Base-by-base conservation (phyloP, 805 yeast genomes). In the Hanseniaspora valbyensis region DNA sequence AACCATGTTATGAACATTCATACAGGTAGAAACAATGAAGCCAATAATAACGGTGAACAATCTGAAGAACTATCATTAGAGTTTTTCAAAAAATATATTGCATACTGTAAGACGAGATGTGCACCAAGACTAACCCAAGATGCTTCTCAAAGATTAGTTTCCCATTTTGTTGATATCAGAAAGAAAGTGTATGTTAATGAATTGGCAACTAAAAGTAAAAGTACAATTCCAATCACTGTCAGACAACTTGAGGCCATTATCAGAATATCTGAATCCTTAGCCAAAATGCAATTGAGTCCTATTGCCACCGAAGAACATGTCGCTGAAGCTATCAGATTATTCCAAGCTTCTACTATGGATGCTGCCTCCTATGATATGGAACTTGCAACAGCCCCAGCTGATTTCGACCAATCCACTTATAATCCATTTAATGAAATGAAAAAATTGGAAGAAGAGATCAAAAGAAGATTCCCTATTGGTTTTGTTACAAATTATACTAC, bases 231-330 rank as follows among this genome's bases (percentile, higher is more conserved):
- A 28, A 90, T 92, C 61, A 92, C 99, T 0, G 80, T 92, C 41
- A 88, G 99, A 74, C 99, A 92, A 70, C 74, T 92, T 54, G 99
- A 92, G 68, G 98, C 99, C 36, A 86, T 92, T 58, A 79, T 92
- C 44, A 89, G 99, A 70, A 92, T 92, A 50, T 78, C 96, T 1
- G 99, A 92, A 68, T 77, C 95, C 0, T 69, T 92, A 52, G 98
- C 98, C 7, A 92, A 92, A 65, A 65, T 92, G 53, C 80, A 81
- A 52, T 69, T 92, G 51, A 74, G 82, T 13, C 90, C 96, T 1
- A 74, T 87, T 16, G 97, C 96, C 2, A 75, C 78, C 8, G 92
- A 80, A 58, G 81, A 77, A 55, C 97, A 92, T 62, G 98, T 92
- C 26, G 90, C 86, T 59, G 98, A 92, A 63, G 96, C 97, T 0